A percentile compares a stretch with the other conserved stretches of the same genome.
phyloP scores from a whole-genome alignment of 1,284 basidiomycete genomes.

The Marasmius fiardii region DNA sequence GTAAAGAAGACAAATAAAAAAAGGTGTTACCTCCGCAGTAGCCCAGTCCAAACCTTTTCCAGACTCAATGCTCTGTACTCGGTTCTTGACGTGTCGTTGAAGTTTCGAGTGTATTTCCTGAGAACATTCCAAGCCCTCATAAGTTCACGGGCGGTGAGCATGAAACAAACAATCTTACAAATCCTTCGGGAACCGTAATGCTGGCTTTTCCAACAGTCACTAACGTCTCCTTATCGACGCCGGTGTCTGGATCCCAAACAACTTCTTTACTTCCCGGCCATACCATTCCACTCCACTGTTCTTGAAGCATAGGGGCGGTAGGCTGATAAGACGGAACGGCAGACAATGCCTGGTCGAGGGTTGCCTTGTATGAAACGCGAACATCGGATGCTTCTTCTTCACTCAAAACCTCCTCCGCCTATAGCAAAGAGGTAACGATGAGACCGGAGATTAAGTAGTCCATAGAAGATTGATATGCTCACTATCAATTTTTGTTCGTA shows the following conservation, averaged over 20 bases:
- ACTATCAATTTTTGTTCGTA: slow-evolving; percentile 82
- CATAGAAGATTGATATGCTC: slow-evolving; percentile 20
- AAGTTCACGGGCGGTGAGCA: background rate
- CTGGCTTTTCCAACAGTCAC: slow-evolving; percentile 64
- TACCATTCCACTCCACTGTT: slow-evolving; percentile 67
- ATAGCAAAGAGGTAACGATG: background rate
- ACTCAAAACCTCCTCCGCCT: slow-evolving; percentile 59
- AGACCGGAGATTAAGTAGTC: background rate
- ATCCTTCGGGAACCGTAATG: slow-evolving; percentile 68
- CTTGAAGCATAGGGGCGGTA: slow-evolving; percentile 50
- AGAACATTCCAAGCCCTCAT: background rate
- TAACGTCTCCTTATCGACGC: slow-evolving; percentile 52
- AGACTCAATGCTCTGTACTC: slow-evolving; percentile 69
- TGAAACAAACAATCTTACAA: slow-evolving; percentile 47
- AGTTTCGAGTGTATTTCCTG: slow-evolving; percentile 80
- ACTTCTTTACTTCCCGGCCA: slow-evolving; percentile 67
- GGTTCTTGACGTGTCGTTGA: slow-evolving; percentile 74
- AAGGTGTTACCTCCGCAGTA: slow-evolving; percentile 69
- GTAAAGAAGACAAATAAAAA: background rate
- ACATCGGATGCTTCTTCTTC: slow-evolving; percentile 43
- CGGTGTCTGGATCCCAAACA: slow-evolving; percentile 60
- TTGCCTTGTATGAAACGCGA: slow-evolving; percentile 54
- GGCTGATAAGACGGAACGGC: slow-evolving; percentile 48
- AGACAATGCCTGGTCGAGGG: slow-evolving; percentile 60
- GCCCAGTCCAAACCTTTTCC: slow-evolving; percentile 81